These are phyloP conservation scores for Aspergillus sclerotioniger DNA, from an alignment of 495 filamentous ascomycete genomes.

Conservation along the genomic window DNA sequence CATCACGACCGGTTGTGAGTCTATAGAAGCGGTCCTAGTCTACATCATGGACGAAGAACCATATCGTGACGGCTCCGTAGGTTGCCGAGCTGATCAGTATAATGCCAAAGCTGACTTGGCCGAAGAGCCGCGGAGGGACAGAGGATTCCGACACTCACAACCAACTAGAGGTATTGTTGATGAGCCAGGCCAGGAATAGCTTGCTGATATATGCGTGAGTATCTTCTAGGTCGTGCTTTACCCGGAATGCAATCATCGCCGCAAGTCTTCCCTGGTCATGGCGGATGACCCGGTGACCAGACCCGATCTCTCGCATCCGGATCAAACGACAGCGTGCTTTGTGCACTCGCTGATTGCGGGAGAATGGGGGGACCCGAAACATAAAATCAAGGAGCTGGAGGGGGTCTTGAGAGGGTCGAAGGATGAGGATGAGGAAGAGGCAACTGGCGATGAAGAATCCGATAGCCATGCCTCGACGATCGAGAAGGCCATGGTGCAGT, in stretches of 20 bases:
- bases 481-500: slow-evolving; percentile 43
- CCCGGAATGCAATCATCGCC: slow-evolving; percentile 65
- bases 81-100: background rate
- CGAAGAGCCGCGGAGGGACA: slow-evolving; percentile 32
- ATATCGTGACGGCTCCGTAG: slow-evolving; percentile 7
- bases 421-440: slow-evolving; percentile 21
- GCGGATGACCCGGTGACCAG: slow-evolving; percentile 45
- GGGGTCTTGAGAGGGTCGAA: slow-evolving; percentile 20
- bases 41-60: slow-evolving; percentile 12
- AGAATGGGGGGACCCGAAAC: slow-evolving; percentile 34
- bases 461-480: slow-evolving; percentile 20
- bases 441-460: slow-evolving; percentile 23
- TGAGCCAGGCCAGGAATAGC: background rate
- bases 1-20: background rate
- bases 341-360: slow-evolving; percentile 77
- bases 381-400: slow-evolving; percentile 29
- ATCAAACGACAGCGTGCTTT: slow-evolving; percentile 68
- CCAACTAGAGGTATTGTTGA: slow-evolving; percentile 44
- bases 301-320: slow-evolving; percentile 36
- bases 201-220: background rate
- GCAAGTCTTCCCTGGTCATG: slow-evolving; percentile 81
- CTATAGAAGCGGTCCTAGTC: background rate
- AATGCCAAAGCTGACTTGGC: slow-evolving; percentile 9
- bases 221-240: slow-evolving; percentile 72
- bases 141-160: slow-evolving; percentile 45